Base-by-base conservation (phyloP, 495 filamentous ascomycete genomes). In the Mycothermus thermophilus region DNA sequence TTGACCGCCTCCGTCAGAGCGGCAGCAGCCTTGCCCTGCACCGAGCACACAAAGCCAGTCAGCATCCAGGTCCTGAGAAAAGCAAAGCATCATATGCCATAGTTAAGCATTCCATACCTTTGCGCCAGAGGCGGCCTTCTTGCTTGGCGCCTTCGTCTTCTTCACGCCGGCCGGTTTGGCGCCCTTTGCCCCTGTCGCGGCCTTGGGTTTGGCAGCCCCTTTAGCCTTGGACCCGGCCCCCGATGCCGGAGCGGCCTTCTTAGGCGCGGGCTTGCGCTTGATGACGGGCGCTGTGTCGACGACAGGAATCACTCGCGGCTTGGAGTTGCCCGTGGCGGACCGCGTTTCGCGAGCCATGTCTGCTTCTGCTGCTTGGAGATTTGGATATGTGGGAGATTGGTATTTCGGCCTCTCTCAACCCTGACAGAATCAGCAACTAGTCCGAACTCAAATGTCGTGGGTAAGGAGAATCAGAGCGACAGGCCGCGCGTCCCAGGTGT, bases 341-440 rank as follows among this genome's bases (percentile, higher is more conserved):
- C 68, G 64, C 34, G 68, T 72, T 60, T 71, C 67, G 46, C 66
- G 64, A 51, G 66, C 50, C 67, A 71, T 71, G 1, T 17, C 23
- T 40, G 24, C 13, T 23, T 45, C 47, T 52, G 40, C 38, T 33
- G 50, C 48, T 32, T 30, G 27, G 19, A 21, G 13, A 30, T 32
- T 13, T 27, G 31, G 34, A 9, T 16, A 25, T 40, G 45, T 48
- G 33, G 11, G 15, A n/a, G n/a, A n/a, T n/a, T n/a, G n/a, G n/a
- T n/a, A n/a, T n/a, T n/a, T n/a, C n/a, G n/a, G n/a, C n/a, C n/a
- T n/a, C n/a, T n/a, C n/a, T n/a, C n/a, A n/a, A n/a, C n/a, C n/a
- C n/a, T n/a, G n/a, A n/a, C n/a, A n/a, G n/a, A n/a, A n/a, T n/a
- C n/a, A n/a, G n/a, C n/a, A n/a, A n/a, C n/a, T n/a, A n/a, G n/a